Percentiles rank a stretch among this genome's conserved stretches.
phyloP scores from a whole-genome alignment of 345 rosid genomes.

The Mangifera indica region DNA sequence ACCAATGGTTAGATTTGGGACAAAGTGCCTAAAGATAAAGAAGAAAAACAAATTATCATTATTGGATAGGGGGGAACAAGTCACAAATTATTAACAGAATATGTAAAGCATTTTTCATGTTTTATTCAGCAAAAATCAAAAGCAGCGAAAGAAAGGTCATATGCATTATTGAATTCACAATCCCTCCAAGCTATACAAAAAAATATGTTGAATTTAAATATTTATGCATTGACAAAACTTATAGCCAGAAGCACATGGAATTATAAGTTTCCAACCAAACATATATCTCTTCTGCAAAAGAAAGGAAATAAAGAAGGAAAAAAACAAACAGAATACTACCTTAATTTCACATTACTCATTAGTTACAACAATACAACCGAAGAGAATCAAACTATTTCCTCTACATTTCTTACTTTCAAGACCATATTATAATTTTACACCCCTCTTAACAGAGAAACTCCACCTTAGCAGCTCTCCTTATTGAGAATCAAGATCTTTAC shows the following conservation, averaged over 20 bases:
- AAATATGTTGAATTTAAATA: background rate
- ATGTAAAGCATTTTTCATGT: background rate
- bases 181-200: background rate
- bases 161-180: background rate
- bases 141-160: background rate
- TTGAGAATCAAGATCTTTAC: background rate
- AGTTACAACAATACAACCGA: background rate
- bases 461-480: background rate
- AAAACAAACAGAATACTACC: background rate
- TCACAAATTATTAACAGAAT: background rate
- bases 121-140: background rate
- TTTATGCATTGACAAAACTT: background rate
- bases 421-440: background rate
- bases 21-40: constrained; percentile 63
- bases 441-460: background rate
- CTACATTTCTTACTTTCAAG: background rate
- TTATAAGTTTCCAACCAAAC: background rate
- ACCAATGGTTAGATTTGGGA: constrained; percentile 84
- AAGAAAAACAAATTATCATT: background rate
- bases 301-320: background rate
- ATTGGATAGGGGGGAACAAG: background rate
- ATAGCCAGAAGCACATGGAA: background rate
- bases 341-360: background rate
- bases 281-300: background rate
- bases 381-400: background rate